Evolutionary conservation across 2,329 filamentous ascomycete species (phyloP), one percentile per base, ranked within the genome.

Genomic region (Lecanosticta acicola): DNA sequence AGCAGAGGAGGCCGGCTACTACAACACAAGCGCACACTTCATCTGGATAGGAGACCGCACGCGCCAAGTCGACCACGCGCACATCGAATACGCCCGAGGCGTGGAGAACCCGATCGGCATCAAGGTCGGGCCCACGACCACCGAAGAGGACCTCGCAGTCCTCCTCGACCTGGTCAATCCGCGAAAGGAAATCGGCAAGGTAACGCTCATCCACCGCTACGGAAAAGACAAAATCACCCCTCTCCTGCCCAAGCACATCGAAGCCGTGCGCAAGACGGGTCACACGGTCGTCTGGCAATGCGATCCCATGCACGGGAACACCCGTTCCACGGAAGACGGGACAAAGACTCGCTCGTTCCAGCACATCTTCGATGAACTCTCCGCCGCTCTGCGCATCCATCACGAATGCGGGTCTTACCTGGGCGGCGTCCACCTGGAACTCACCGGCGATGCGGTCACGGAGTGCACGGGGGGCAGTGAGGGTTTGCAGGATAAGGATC

Each of bases 11-110:
- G 79, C 79, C 60, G 81, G 83, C 60, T 94, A 87, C 77, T 97
- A 94, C 72, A 85, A 95, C 69, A 97, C 91, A 0, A 94, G 88
- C 3, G 87, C 88, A 0, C 93, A 98, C 66, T 97, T 98, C 73
- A 78, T 98, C 66, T 98, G 93, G 93, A 94, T 98, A 59, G 93
- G 93, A 44, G 93, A 98, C 68, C 86, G 93, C 55, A 98, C 93
- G 1, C 81, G 93, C 38, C 91, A 97, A 69, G 80, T 96, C 37
- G 85, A 93, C 63, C 87, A 91, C 58, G 91, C 85, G 0, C 93
- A 98, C 68, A 85, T 98, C 51, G 93, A 98, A 70, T 98, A 94
- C 75, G 94, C 97, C 78, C 85, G 93, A 37, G 93, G 93, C 48
- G 85, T 98, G 56, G 84, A 87, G 60, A 98, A 98, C 71, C 93